Base-by-base conservation (phyloP, 306 rosid genomes). In the Fragaria ananassa region DNA sequence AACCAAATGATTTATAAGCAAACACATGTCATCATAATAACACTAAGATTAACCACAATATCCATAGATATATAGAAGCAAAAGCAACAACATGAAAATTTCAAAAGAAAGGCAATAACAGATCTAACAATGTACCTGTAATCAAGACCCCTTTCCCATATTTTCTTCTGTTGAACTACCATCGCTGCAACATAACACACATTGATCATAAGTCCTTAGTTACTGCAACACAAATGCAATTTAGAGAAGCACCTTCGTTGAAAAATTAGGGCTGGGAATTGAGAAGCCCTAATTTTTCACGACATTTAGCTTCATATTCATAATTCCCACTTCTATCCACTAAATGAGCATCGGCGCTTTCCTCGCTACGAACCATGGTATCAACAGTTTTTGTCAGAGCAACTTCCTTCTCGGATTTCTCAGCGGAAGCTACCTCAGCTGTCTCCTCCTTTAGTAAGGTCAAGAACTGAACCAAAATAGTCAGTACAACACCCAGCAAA, bases 51-150 rank as follows among this genome's bases (percentile, higher is more conserved):
- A 60, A 58, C 74, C 19, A 23, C 63, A 50, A 60, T 17, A 44
- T 71, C 62, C 42, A 42, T 17, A 56, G 14, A 56, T 14, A 58
- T 21, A 81, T 9, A 35, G 53, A 70, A 73, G 57, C 63, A 49
- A 37, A 41, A 5, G 62, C 7, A 74, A 81, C 66, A 78, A 45
- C 10, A 72, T 2, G 35, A 42, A 51, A 21, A 47, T 37, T 42
- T 45, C 54, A 15, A 67, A 54, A 63, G 27, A 39, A 39, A 29
- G 34, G 34, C 57, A 34, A 42, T 69, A 25, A 21, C 13, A 29
- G 34, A 29, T 27, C 21, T 2, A 71, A 56, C 10, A 72, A 46
- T 62, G 78, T 85, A 92, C 98, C 25, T 29, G 2, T 29, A 29
- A 1, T 29, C 31, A 29, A 29, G 31, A 29, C 1, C 31, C 1